Percentiles rank a stretch among this genome's conserved stretches.
These are phyloP conservation scores for Gynochthodes officinalis DNA, from an alignment of 257 asterid species.

Conservation along the genomic window DNA sequence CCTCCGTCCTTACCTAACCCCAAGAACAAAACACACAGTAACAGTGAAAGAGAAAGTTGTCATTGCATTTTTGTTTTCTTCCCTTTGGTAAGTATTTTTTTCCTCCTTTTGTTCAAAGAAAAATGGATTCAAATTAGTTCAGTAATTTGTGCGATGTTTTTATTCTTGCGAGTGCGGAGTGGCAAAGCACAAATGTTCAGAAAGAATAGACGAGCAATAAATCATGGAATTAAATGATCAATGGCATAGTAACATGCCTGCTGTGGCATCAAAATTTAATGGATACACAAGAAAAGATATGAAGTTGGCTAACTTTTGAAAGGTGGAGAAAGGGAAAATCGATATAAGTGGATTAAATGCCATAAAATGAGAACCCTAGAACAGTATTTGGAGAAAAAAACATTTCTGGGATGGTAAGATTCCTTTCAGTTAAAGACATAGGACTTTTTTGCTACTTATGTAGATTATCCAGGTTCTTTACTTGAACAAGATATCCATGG, in stretches of 20 bases:
- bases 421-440: conserved; percentile 1
- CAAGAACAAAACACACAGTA: not conserved
- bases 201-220: conserved; percentile 15
- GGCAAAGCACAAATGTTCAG: conserved; percentile 24
- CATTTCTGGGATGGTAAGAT: conserved; percentile 7
- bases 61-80: not conserved
- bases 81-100: not conserved
- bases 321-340: conserved; percentile 3
- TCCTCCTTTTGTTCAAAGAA: not conserved
- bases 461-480: conserved; percentile 1
- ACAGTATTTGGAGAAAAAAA: not conserved
- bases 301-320: conserved; percentile 22
- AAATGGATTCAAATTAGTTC: conserved; percentile 17
- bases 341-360: not conserved
- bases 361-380: conserved; percentile 23
- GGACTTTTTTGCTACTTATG: not conserved
- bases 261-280: conserved; percentile 10
- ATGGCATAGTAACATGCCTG: not conserved
- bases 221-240: conserved; percentile 27
- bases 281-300: conserved; percentile 14
- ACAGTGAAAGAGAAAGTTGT: not conserved
- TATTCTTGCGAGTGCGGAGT: conserved; percentile 4
- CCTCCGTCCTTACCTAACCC: not conserved
- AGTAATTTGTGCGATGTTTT: conserved; percentile 28
- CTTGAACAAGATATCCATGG: not conserved